Evolutionary conservation across 176 grass and related monocot species (phyloP), one percentile per base, ranked within the genome.

Genomic region (Aegilops speltoides): DNA sequence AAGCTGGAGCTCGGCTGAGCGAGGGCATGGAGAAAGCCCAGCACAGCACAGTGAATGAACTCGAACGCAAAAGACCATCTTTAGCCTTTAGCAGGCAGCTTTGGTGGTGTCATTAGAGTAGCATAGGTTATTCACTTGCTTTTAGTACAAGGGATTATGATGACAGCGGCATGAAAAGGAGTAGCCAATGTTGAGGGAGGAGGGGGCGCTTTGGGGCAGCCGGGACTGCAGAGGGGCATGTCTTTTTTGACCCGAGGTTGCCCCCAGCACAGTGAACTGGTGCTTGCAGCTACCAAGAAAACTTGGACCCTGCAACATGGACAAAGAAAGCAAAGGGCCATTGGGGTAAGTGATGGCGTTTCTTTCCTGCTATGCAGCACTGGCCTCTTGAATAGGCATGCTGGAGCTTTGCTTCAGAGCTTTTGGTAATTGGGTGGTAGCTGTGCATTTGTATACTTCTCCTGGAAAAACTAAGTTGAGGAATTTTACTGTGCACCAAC

Each of bases 81-180:
- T 90, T 88, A 92, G 69, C 72, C 90, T 85, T 88, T 86, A 77
- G 74, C 78, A 81, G 34, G 61, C 81, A 80, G 76, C 83, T 89
- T 93, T 89, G 57, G 66, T 76, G 80, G 80, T 90, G 82, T 82
- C 71, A 82, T 84, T 84, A 74, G 76, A 87, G 54, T 22, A 8
- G 5, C 14, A 67, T 78, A 90, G 68, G 29, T 83, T 94, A 90
- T 86, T 89, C 80, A 78, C 86, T 90, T 94, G 86, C 90, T 94
- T 94, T 97, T 92, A 73, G 82, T 90, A 89, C 94, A 94, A 90
- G 86, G 65, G 76, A 88, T 88, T 85, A 94, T 94, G 85, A 90
- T 90, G 78, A 59, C 56, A 59, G 76, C 13, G 40, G 67, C 57
- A 91, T 83, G 73, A 74, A 93, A 89, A 71, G 76, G 69, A 8